Base-by-base conservation (phyloP, 768 basidiomycete genomes). In the Agaricus blazei region DNA sequence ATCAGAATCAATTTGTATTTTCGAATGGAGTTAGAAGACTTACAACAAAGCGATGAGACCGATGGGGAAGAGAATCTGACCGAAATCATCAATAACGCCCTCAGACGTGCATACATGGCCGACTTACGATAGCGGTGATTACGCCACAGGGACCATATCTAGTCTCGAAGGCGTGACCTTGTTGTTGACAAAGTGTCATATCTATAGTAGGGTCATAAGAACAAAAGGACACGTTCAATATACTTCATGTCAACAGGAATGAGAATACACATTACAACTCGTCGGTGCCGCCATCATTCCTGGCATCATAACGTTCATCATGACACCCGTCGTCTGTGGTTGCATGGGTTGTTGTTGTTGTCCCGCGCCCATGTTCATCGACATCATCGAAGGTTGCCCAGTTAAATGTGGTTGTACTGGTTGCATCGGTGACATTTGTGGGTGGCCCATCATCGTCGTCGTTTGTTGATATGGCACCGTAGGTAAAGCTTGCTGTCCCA, bases 101-200 rank as follows among this genome's bases (percentile, higher is more conserved):
- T 45, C 19, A 23, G 8, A 26, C 23, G 23, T 6, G 6, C 3
- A 45, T 49, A 37, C 9, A 24, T 19, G 19, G n/a, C 37, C 48
- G 24, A 60, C 67, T 57, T 56, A 67, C 66, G 14, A 68, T 59
- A 24, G 65, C 65, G 19, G 59, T 58, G 44, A 68, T 65, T 29
- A 67, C 64, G 3, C 66, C 66, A 51, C 53, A 54, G 29, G 64
- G 44, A 36, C 66, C 67, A 44, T 62, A 63, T 15, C 55, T 64
- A 28, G 58, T 64, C 14, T 54, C 60, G 24, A 60, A 54, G 27
- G 62, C 61, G 45, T 67, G 66, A 15, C 63, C 62, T 24, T 64
- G 64, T 40, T 48, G 52, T 14, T 40, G 15, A 40, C 52, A 47
- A 11, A 48, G 52, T 15, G 24, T 8, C 45, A 54, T 26, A 24